Percentiles rank a stretch among this genome's conserved stretches.
Evolutionary conservation across 2,329 filamentous ascomycete genomes (phyloP).

Genomic region (Exophiala phaeomuriformis): DNA sequence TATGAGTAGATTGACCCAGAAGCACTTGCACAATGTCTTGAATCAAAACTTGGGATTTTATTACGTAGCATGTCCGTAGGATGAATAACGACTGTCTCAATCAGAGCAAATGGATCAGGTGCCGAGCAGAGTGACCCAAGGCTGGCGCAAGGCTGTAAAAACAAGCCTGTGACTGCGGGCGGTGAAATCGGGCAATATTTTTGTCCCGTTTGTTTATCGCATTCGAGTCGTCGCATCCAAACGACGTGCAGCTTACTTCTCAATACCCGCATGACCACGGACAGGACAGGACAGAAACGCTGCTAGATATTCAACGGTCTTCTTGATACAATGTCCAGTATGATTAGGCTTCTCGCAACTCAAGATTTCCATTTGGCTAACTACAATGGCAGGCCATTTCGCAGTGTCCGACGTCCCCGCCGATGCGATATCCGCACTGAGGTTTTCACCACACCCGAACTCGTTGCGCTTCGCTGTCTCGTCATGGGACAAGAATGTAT

Average conservation of each 20-base stretch:
- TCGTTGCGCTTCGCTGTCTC: conserved; percentile 78
- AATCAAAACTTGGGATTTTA: too few relatives aligned
- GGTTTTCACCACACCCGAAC: conserved; percentile 70
- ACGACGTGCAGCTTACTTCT: too few relatives aligned
- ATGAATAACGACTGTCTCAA: too few relatives aligned
- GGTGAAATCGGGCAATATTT: background rate
- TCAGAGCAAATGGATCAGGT: too few relatives aligned
- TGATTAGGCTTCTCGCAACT: background rate
- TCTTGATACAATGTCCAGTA: conserved; percentile 10
- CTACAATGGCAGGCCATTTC: conserved; percentile 55
- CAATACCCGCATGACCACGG: too few relatives aligned
- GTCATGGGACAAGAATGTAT: conserved; percentile 89
- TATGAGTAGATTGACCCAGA: too few relatives aligned
- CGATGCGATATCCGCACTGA: conserved; percentile 79
- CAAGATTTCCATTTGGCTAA: background rate
- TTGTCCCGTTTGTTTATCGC: background rate
- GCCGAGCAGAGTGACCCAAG: too few relatives aligned
- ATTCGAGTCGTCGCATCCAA: too few relatives aligned
- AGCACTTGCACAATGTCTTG: too few relatives aligned
- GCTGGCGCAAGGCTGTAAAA: background rate
- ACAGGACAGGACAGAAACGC: background rate
- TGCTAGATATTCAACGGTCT: background rate
- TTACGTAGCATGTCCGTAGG: too few relatives aligned
- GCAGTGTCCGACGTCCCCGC: conserved; percentile 73
- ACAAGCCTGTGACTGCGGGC: background rate